Evolutionary conservation across 176 grass and related monocot genomes (phyloP), one percentile per base, ranked within the genome.

Genomic region (Raddia guianensis): DNA sequence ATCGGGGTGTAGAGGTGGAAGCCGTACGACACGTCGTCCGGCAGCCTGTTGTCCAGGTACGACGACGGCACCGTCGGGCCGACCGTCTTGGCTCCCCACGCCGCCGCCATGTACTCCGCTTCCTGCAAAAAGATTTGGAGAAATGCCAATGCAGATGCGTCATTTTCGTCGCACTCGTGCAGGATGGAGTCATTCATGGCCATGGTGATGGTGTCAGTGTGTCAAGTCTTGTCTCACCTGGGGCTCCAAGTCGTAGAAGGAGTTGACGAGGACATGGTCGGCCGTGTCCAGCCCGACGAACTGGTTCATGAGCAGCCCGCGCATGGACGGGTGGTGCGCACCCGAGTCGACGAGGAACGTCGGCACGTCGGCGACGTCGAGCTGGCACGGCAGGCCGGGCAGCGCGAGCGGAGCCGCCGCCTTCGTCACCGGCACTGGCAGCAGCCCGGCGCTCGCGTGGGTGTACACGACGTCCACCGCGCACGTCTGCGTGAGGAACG

Each of bases 401-500:
- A 92, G 83, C 32, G 58, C 63, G 71, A 51, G 55, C 79, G 2
- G 33, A 9, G 5, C 21, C 79, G 2, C 15, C 18, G 5, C 21
- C 1, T 43, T 68, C 56, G 4, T 5, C n/a, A 88, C 61, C 45
- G 90, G 87, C 27, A 53, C 21, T 62, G 14, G 3, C 12, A 93
- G 0, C 27, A 1, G 27, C 27, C 84, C 86, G 19, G 78, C 73
- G 56, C 49, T 54, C 3, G 67, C 85, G 79, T 93, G 93, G 33
- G 34, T 77, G 80, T 90, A 93, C 64, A 84, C 61, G 6, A 73
- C 66, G 82, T 92, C 82, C 8, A 89, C 93, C 0, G 87, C 75
- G 66, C 90, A 90, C 35, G 80, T 68, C 86, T 97, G 87, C 63
- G 88, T 97, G 80, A 97, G 81, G 83, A 97, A 87, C 8, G 88